Evolutionary conservation across 805 yeast genomes (phyloP).

Genomic region (Lachancea kluyveri): DNA sequence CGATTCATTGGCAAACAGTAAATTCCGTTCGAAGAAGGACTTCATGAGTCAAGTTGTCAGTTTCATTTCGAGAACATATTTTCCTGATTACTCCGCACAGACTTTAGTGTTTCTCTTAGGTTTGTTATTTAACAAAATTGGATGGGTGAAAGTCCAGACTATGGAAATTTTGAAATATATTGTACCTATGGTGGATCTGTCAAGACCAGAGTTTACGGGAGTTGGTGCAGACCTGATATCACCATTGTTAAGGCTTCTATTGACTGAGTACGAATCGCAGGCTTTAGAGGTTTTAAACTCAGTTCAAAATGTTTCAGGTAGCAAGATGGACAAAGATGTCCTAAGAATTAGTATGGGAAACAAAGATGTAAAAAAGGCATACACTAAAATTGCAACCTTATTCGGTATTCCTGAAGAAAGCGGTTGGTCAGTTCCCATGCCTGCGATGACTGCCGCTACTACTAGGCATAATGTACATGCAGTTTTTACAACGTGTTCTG

Average conservation of each 20-base stretch:
- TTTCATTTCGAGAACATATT: conserved; percentile 60
- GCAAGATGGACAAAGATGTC: conserved; percentile 85
- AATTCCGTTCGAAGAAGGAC: conserved; percentile 87
- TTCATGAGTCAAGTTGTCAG: conserved; percentile 76
- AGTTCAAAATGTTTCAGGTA: conserved; percentile 78
- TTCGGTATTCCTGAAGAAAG: conserved; percentile 88
- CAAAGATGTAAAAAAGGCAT: conserved; percentile 66
- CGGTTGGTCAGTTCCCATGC: conserved; percentile 98
- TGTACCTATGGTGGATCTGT: conserved; percentile 72
- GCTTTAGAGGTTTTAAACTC: conserved; percentile 89
- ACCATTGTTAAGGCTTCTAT: conserved; percentile 70
- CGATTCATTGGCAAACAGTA: conserved; percentile 65
- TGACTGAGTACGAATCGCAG: conserved; percentile 82
- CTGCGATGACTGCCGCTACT: conserved; percentile 80
- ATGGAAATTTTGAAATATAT: conserved; percentile 68
- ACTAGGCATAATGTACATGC: conserved; percentile 93
- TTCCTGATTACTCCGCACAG: conserved; percentile 70
- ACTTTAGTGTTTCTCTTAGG: conserved; percentile 73
- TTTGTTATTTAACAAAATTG: conserved; percentile 63
- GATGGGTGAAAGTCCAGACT: conserved; percentile 78
- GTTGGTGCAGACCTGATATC: conserved; percentile 94
- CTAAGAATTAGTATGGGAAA: conserved; percentile 89
- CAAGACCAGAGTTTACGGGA: conserved; percentile 72
- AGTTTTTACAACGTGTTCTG: conserved; percentile 79
- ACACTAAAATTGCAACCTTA: conserved; percentile 78